Conservation (phyloP, 176 grass and related monocot genomes). For the Musa schizocarpa region DNA sequence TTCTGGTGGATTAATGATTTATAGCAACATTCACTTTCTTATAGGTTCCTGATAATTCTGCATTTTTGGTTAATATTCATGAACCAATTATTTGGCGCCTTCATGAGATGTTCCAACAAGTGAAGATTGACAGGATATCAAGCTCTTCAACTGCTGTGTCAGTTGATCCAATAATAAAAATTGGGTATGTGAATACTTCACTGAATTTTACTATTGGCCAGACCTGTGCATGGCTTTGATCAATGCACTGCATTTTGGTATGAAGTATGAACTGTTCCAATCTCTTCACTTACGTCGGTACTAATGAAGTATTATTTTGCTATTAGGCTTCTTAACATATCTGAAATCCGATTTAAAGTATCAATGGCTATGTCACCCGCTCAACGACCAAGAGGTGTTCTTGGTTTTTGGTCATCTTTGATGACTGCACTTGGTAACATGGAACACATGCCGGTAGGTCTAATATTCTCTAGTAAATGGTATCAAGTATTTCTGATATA, state of each 20-base stretch:
- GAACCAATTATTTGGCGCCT: constrained; percentile 94
- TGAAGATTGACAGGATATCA: constrained; percentile 60
- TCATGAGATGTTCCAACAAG: constrained; percentile 85
- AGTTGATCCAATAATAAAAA: constrained; percentile 85
- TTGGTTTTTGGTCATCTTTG: constrained; percentile 97
- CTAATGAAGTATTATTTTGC: constrained; percentile 18
- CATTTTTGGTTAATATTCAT: constrained; percentile 90
- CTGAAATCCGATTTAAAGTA: constrained; percentile 87
- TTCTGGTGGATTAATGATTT: constrained; percentile 1
- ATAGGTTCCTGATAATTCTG: constrained; percentile 75
- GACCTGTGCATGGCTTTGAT: not conserved
- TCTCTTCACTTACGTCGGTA: constrained; percentile 2
- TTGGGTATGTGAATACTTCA: constrained; percentile 46
- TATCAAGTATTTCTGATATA: too few relatives aligned
- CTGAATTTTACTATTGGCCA: not conserved
- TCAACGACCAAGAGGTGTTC: constrained; percentile 91
- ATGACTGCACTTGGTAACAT: constrained; percentile 98
- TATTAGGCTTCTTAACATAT: constrained; percentile 77
- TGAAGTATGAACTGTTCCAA: constrained; percentile 5
- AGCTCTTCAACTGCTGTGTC: constrained; percentile 72
- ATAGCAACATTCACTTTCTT: constrained; percentile 20
- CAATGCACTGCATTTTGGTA: not conserved
- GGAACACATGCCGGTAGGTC: constrained; percentile 93
- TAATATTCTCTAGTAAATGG: not conserved
- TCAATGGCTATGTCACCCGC: constrained; percentile 96